Conservation (phyloP, 2,329 filamentous ascomycete genomes). For the Rhexocercosporidium sp. region DNA sequence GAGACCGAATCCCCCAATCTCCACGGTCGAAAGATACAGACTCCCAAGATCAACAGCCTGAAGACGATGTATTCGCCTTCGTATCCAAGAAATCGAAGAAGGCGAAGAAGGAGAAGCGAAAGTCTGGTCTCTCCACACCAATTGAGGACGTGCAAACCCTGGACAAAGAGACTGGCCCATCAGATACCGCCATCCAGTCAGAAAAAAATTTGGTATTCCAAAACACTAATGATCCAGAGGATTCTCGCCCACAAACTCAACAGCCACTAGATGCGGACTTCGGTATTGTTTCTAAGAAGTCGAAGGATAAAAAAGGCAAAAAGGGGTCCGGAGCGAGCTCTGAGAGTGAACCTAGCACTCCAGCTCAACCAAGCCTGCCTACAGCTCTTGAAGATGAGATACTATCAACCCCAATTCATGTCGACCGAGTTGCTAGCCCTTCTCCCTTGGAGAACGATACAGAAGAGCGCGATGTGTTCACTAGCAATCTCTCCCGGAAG, state of each 20-base stretch:
- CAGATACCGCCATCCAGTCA: background rate
- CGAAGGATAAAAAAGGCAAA: conserved; percentile 36
- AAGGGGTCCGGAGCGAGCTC: conserved; percentile 22
- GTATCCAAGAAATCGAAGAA: conserved; percentile 34
- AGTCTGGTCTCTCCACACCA: conserved; percentile 17
- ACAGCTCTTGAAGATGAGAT: background rate
- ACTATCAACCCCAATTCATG: background rate
- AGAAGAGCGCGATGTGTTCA: conserved; percentile 13
- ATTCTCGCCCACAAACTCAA: conserved; percentile 5
- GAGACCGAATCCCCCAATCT: background rate
- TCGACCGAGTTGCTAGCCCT: conserved; percentile 20
- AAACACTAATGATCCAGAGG: background rate
- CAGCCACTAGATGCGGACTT: conserved; percentile 18
- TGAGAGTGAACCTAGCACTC: conserved; percentile 23
- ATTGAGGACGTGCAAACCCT: background rate
- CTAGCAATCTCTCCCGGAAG: conserved; percentile 24
- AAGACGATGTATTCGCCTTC: conserved; percentile 21
- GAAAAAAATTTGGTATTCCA: background rate
- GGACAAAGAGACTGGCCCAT: background rate
- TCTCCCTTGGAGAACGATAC: conserved; percentile 12
- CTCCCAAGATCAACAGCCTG: conserved; percentile 15
- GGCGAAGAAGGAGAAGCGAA: conserved; percentile 32
- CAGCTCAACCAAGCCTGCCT: background rate
- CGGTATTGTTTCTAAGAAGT: conserved; percentile 27
- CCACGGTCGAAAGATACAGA: background rate